Evolutionary conservation across 352 stramenopile genomes (phyloP), one percentile per base, ranked within the genome.

Genomic region (Phytophthora citricola): DNA sequence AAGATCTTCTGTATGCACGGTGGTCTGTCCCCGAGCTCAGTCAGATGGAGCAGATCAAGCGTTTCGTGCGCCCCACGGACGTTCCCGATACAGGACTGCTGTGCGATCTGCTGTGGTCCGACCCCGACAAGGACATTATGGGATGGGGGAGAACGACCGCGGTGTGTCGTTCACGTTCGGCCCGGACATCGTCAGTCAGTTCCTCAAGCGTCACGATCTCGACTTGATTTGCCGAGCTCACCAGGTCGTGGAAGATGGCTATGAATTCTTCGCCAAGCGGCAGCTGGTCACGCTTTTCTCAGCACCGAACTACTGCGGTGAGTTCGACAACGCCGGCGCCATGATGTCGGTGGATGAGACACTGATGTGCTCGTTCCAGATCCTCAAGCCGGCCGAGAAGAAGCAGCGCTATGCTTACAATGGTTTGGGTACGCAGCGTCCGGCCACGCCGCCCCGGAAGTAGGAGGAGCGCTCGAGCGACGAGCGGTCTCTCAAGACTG

Each of bases 261-360:
- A 99, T 85, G 97, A 99, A 81, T 99, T 99, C 79, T 99, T 99
- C 75, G 98, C 98, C 2, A 90, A 96, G 56, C 88, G 98, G 46
- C 97, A 99, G 71, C 89, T 99, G 26, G 98, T 99, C 7, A 99
- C 98, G n/a, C 88, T 99, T 32, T 99, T 99, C 71, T 99, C 97
- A 36, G 98, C 98, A 20, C 98, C 98, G 7, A 99, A 99, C 81
- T 99, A 99, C 78, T 99, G 98, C 78, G 98, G 98, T 59, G 98
- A 99, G 85, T 99, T 99, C 75, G 98, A 99, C 77, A 99, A 99
- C 75, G 97, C 98, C 27, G 98, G 97, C 45, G 86, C 84, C 4
- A 95, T 96, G 70, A 75, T 96, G 39, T 82, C 87, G 24, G 85
- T 95, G 10, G 86, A 93, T 68, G 84, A 92, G 69, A 79, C 66